Evolutionary conservation across 2,329 filamentous ascomycete species (phyloP).

Genomic region (Tympanopsis confertula): DNA sequence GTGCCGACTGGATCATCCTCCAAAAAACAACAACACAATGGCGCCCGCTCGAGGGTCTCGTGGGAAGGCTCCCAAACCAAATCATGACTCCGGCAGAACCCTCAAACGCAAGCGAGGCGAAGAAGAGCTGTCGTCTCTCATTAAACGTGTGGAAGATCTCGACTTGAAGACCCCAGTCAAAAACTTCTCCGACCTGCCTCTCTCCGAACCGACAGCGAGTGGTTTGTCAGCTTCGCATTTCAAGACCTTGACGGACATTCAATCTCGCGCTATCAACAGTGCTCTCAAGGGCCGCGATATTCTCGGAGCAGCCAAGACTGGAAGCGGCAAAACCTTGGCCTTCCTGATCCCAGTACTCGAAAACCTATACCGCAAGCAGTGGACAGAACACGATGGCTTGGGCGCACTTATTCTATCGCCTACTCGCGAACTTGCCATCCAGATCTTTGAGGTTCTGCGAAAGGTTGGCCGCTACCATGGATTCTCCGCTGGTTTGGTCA

Average conservation of each 20-base stretch:
- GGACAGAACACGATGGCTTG: constrained; percentile 81
- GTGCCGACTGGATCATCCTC: no score
- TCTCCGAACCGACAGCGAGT: constrained; percentile 67
- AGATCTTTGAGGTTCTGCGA: constrained; percentile 88
- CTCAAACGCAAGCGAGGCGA: constrained; percentile 32
- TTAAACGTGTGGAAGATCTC: constrained; percentile 37
- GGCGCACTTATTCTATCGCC: constrained; percentile 88
- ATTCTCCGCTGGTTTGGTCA: constrained; percentile 86
- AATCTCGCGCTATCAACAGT: constrained; percentile 76
- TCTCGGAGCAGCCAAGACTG: constrained; percentile 87
- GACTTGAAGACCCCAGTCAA: constrained; percentile 42
- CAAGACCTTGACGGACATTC: constrained; percentile 81
- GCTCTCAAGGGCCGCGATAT: constrained; percentile 80
- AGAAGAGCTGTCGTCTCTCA: constrained; percentile 25
- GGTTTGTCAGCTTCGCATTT: constrained; percentile 83
- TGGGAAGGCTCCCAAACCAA: no score
- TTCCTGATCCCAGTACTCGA: constrained; percentile 88
- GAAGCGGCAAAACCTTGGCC: constrained; percentile 87
- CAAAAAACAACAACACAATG: no score
- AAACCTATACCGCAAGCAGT: constrained; percentile 78
- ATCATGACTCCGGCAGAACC: no score
- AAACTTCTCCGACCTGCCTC: constrained; percentile 71
- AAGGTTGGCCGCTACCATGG: constrained; percentile 81
- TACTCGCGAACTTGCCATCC: constrained; percentile 86
- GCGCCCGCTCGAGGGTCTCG: no score